Evolutionary conservation across 768 basidiomycete species (phyloP).

Genomic region (Boletus insuetus): DNA sequence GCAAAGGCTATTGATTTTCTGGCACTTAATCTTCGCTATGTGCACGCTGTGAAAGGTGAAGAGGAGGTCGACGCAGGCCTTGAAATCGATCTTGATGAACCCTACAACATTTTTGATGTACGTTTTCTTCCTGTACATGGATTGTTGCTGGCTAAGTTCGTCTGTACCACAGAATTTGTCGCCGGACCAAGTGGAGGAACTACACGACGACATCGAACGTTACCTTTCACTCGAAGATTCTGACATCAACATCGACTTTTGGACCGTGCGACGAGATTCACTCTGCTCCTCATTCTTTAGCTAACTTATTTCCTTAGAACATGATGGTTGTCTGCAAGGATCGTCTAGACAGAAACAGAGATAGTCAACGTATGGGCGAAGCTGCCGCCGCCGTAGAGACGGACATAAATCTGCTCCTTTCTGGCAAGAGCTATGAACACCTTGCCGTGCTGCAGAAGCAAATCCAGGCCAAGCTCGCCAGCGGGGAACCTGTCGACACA

Average conservation of each 20-base stretch:
- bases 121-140: slow-evolving; percentile 25
- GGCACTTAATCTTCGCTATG: slow-evolving; percentile 93
- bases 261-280: slow-evolving; percentile 65
- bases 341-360: slow-evolving; percentile 73
- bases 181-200: slow-evolving; percentile 83
- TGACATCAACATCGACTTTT: slow-evolving; percentile 90
- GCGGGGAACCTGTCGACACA: slow-evolving; percentile 92
- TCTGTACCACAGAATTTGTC: slow-evolving; percentile 65
- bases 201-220: slow-evolving; percentile 91
- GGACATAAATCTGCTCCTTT: slow-evolving; percentile 77
- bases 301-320: slow-evolving; percentile 49
- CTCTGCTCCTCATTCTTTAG: background rate
- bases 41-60: slow-evolving; percentile 70
- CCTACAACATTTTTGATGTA: slow-evolving; percentile 96
- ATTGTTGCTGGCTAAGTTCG: background rate
- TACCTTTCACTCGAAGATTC: slow-evolving; percentile 85
- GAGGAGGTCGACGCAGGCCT: slow-evolving; percentile 83
- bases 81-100: slow-evolving; percentile 98
- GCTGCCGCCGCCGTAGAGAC: slow-evolving; percentile 78
- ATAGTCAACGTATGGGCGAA: slow-evolving; percentile 57
- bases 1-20: slow-evolving; percentile 99
- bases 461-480: slow-evolving; percentile 83
- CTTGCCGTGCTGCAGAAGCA: slow-evolving; percentile 78
- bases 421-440: slow-evolving; percentile 84
- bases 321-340: slow-evolving; percentile 98